Conservation (phyloP, 2,329 filamentous ascomycete genomes). For the Pyrenophora tritici-repentis region DNA sequence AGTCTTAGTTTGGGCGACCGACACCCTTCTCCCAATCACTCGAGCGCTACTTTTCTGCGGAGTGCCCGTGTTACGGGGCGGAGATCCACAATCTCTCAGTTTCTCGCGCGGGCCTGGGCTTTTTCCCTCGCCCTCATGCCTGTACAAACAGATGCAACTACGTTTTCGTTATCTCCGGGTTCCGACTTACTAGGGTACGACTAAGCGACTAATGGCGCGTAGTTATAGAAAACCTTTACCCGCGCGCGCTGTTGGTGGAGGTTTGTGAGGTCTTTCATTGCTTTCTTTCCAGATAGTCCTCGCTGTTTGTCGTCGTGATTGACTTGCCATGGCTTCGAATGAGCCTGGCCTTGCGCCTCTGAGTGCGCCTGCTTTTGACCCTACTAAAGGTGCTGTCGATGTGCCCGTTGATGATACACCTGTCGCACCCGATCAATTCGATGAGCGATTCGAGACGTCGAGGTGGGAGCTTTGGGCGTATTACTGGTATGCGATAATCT, state of each 20-base stretch:
- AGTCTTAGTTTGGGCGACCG: constrained; percentile 3
- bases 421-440: constrained; percentile 60
- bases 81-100: too few species aligned
- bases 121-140: neutral
- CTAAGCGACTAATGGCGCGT: constrained; percentile 12
- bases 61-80: too few species aligned
- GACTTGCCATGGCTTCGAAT: constrained; percentile 23
- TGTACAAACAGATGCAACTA: neutral
- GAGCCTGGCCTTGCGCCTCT: constrained; percentile 31
- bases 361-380: constrained; percentile 25
- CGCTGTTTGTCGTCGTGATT: neutral
- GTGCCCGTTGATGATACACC: constrained; percentile 45
- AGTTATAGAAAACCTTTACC: constrained; percentile 7
- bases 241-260: neutral
- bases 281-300: neutral
- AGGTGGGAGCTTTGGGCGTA: constrained; percentile 63
- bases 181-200: constrained; percentile 7
- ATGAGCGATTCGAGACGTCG: constrained; percentile 58
- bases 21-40: constrained; percentile 1
- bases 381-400: constrained; percentile 25
- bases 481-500: constrained; percentile 49
- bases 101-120: constrained; percentile 7
- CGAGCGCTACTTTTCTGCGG: too few species aligned
- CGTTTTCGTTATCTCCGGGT: constrained; percentile 11
- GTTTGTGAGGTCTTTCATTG: neutral